These are phyloP conservation scores for Pseudogymnoascus verrucosus DNA, from an alignment of 2,329 filamentous ascomycete species.

Conservation along the genomic window DNA sequence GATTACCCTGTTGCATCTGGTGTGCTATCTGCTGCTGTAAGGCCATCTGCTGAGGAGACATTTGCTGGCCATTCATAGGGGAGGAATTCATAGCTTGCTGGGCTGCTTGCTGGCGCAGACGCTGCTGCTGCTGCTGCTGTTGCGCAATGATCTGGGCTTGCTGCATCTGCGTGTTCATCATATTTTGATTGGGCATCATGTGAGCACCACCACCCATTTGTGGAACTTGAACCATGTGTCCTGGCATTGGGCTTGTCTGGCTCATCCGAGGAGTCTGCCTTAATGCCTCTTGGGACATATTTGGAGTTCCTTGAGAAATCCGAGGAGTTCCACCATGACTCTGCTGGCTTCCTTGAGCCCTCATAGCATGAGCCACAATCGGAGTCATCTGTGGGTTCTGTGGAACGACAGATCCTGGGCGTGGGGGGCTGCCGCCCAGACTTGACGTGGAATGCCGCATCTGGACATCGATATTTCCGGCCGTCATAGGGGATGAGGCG, in stretches of 20 bases:
- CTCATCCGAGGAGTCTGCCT: conserved; percentile 51
- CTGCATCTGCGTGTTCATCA: conserved; percentile 27
- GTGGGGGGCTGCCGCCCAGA: conserved; percentile 59
- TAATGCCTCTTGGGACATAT: conserved; percentile 42
- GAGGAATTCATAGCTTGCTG: conserved; percentile 33
- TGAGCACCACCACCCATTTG: conserved; percentile 43
- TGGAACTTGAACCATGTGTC: conserved; percentile 49
- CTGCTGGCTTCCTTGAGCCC: conserved; percentile 56
- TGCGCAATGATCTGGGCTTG: conserved; percentile 21
- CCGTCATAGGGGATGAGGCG: conserved; percentile 59
- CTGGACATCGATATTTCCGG: conserved; percentile 37
- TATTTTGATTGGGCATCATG: conserved; percentile 40
- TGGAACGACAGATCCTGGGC: conserved; percentile 59
- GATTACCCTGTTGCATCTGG: conserved; percentile 17
- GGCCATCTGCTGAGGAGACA: conserved; percentile 30
- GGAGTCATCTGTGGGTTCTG: conserved; percentile 46
- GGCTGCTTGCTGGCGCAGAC: conserved; percentile 31
- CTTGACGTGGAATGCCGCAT: conserved; percentile 61
- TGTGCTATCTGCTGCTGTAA: conserved; percentile 35
- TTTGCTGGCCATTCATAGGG: conserved; percentile 16
- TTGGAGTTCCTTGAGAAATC: conserved; percentile 53
- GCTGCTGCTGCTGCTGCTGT: conserved; percentile 20
- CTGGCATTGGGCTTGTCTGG: conserved; percentile 54
- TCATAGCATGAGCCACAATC: conserved; percentile 56
- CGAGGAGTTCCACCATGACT: conserved; percentile 59